These are phyloP conservation scores for Laguncularia racemosa DNA, from an alignment of 345 rosid genomes.

Conservation along the genomic window DNA sequence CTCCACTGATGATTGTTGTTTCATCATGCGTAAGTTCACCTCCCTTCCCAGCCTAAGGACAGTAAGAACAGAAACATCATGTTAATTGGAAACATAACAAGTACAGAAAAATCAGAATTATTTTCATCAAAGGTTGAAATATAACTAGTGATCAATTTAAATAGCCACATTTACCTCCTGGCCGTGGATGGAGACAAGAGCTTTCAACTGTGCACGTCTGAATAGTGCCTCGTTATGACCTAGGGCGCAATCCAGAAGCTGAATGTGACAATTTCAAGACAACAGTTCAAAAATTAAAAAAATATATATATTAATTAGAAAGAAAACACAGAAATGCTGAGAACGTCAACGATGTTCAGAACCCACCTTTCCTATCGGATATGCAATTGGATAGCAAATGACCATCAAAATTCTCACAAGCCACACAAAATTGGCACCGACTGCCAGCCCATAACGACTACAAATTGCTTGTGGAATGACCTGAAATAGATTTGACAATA, in stretches of 20 bases:
- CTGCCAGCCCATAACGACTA: neutral
- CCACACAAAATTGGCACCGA: conserved; percentile 4
- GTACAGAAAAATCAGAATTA: neutral
- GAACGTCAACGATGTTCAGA: too few relatives aligned
- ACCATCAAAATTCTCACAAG: conserved; percentile 2
- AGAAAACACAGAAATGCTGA: too few relatives aligned
- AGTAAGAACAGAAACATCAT: neutral
- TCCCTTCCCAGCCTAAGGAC: conserved; percentile 85
- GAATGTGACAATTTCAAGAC: conserved; percentile 7
- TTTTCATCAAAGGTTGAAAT: neutral
- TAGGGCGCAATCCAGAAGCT: conserved; percentile 81
- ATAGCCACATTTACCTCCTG: conserved; percentile 50
- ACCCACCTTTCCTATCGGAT: conserved; percentile 2
- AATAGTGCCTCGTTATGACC: conserved; percentile 89
- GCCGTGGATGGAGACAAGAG: conserved; percentile 86
- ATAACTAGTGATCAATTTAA: neutral
- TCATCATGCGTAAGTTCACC: conserved; percentile 99
- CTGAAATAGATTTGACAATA: neutral
- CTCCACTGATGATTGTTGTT: conserved; percentile 95
- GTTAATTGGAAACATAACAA: neutral
- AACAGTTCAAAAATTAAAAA: neutral
- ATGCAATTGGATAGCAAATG: conserved; percentile 1
- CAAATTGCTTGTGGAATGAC: conserved; percentile 4
- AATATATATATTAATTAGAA: neutral
- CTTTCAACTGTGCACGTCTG: conserved; percentile 94